A percentile compares a stretch with the other conserved stretches of the same genome.
Conservation (phyloP, 768 basidiomycete species). For the Tulasnella calospora region DNA sequence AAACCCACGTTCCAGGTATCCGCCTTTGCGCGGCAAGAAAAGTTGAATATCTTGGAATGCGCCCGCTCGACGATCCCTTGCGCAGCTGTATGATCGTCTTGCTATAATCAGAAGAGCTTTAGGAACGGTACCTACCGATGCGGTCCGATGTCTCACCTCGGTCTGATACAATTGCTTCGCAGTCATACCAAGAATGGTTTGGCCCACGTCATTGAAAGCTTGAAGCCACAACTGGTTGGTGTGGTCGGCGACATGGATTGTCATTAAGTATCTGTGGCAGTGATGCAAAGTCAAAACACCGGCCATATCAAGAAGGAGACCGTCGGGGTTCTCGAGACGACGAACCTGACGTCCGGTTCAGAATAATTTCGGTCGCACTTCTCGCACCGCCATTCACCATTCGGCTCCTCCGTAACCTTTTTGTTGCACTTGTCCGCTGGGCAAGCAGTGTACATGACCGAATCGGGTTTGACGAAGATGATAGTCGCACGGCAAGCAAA, state of each 20-base stretch:
- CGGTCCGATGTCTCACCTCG: conserved; percentile 45
- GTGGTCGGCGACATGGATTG: conserved; percentile 83
- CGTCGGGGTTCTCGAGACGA: conserved; percentile 25
- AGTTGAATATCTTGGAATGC: conserved; percentile 67
- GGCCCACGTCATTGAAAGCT: conserved; percentile 90
- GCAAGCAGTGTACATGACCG: conserved; percentile 85
- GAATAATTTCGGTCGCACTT: conserved; percentile 74
- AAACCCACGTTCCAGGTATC: conserved; percentile 74
- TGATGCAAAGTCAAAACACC: conserved; percentile 12
- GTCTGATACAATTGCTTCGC: conserved; percentile 75
- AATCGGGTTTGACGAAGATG: conserved; percentile 83
- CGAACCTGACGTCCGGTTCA: conserved; percentile 75
- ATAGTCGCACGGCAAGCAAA: conserved; percentile 80
- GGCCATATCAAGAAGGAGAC: background rate
- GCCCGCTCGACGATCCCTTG: conserved; percentile 57
- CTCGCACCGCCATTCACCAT: conserved; percentile 78
- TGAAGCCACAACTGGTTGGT: conserved; percentile 88
- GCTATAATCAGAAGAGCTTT: conserved; percentile 41
- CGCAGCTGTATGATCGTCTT: conserved; percentile 55
- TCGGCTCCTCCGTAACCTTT: conserved; percentile 70
- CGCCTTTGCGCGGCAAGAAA: conserved; percentile 79
- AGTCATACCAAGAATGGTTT: conserved; percentile 64
- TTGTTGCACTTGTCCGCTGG: conserved; percentile 76
- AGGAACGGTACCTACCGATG: background rate
- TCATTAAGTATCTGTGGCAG: conserved; percentile 63